A percentile compares a stretch with the other conserved stretches of the same genome.
Evolutionary conservation across 2,329 filamentous ascomycete genomes (phyloP).

Genomic region (Mollisia scopiformis): DNA sequence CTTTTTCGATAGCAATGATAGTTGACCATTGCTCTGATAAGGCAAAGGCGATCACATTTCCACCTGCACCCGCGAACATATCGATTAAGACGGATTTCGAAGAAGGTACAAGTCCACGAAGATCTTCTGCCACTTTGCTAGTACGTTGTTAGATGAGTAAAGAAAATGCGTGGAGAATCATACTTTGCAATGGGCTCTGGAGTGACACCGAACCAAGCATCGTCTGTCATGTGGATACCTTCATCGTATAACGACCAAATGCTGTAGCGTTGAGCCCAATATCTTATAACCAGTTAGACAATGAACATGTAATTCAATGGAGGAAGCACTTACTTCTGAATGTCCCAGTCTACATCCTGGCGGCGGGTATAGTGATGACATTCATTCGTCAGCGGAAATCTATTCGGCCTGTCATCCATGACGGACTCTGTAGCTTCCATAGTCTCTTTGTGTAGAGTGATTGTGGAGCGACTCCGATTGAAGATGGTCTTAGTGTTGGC

Average conservation of each 20-base stretch:
- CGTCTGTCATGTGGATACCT: constrained; percentile 87
- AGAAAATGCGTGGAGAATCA: constrained; percentile 31
- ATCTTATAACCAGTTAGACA: constrained; percentile 54
- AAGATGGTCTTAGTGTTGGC: neutral
- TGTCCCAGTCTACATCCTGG: constrained; percentile 76
- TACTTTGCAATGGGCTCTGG: constrained; percentile 89
- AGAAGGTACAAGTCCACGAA: constrained; percentile 49
- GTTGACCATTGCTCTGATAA: constrained; percentile 76
- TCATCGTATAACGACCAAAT: constrained; percentile 89
- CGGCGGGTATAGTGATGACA: constrained; percentile 76
- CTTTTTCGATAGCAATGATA: constrained; percentile 87
- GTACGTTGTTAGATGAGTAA: constrained; percentile 3
- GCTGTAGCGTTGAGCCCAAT: constrained; percentile 86
- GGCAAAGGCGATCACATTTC: constrained; percentile 95
- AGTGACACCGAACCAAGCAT: constrained; percentile 96
- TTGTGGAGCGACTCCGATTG: neutral
- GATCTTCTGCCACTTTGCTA: constrained; percentile 76
- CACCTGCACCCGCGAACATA: constrained; percentile 88
- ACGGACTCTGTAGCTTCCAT: neutral
- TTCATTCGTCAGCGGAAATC: constrained; percentile 52
- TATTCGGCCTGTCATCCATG: neutral
- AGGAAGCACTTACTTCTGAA: constrained; percentile 70
- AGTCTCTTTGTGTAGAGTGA: neutral
- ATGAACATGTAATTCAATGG: neutral
- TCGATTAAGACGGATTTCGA: constrained; percentile 65